phyloP scores from a whole-genome alignment of 2,329 filamentous ascomycete genomes.

The Aspergillus flavus region DNA sequence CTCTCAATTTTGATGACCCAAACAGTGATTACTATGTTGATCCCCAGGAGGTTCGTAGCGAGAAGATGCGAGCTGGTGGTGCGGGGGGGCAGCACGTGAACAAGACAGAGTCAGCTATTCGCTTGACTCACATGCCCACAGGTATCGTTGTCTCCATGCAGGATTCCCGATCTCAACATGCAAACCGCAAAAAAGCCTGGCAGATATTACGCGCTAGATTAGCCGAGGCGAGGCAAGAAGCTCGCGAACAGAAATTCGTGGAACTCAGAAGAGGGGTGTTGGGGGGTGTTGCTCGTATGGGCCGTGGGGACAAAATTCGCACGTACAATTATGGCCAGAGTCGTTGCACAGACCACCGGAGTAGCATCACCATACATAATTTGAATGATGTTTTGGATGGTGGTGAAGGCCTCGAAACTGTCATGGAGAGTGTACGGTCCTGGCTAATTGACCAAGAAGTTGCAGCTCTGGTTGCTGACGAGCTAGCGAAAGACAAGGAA shows the following conservation, averaged over 20 bases:
- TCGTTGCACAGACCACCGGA: slow-evolving; percentile 85
- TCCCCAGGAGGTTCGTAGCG: slow-evolving; percentile 75
- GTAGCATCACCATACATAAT: slow-evolving; percentile 76
- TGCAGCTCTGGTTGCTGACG: slow-evolving; percentile 66
- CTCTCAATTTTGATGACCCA: slow-evolving; percentile 74
- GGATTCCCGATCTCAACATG: slow-evolving; percentile 84
- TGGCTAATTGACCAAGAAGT: slow-evolving; percentile 80
- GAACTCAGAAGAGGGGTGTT: slow-evolving; percentile 76
- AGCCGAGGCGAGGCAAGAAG: slow-evolving; percentile 77
- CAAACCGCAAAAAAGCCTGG: slow-evolving; percentile 89
- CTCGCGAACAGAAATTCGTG: slow-evolving; percentile 77
- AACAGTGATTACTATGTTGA: slow-evolving; percentile 91
- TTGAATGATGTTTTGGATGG: slow-evolving; percentile 79
- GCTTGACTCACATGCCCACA: slow-evolving; percentile 87
- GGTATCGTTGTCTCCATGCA: slow-evolving; percentile 89
- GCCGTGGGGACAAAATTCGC: slow-evolving; percentile 87
- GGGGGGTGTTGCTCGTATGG: slow-evolving; percentile 75
- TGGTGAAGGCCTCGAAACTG: slow-evolving; percentile 68
- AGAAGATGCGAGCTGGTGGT: slow-evolving; percentile 89
- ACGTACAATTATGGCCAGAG: slow-evolving; percentile 84
- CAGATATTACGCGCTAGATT: slow-evolving; percentile 77
- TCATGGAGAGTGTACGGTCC: slow-evolving; percentile 76
- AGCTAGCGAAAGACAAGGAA: slow-evolving; percentile 50
- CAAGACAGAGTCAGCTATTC: slow-evolving; percentile 93
- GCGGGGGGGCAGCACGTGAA: slow-evolving; percentile 98